These are phyloP conservation scores for Nakazawaea sp. DNA, from an alignment of 805 yeast species.

Conservation along the genomic window DNA sequence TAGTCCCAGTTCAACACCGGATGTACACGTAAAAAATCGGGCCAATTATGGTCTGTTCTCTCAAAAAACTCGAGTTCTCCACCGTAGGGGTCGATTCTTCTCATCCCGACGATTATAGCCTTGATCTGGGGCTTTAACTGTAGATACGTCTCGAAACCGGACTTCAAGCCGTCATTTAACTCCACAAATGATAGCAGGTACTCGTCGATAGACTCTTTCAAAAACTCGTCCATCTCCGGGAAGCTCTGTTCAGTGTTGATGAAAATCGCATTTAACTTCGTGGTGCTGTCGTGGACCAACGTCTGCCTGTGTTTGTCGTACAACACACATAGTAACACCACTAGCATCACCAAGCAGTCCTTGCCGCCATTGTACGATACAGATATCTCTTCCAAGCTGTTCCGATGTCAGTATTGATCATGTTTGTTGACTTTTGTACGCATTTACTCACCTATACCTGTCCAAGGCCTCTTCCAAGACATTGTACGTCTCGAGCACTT, in stretches of 20 bases:
- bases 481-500: slow-evolving; percentile 4
- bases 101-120: slow-evolving; percentile 81
- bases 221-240: slow-evolving; percentile 61
- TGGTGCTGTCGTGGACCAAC: slow-evolving; percentile 16
- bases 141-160: slow-evolving; percentile 65
- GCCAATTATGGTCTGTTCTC: slow-evolving; percentile 88
- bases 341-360: slow-evolving; percentile 86
- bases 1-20: slow-evolving; percentile 89
- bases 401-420: slow-evolving; percentile 1
- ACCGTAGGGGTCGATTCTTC: slow-evolving; percentile 86
- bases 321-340: slow-evolving; percentile 58
- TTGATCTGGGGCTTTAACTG: slow-evolving; percentile 42
- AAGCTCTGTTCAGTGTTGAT: slow-evolving; percentile 73
- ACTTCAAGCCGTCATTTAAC: slow-evolving; percentile 43
- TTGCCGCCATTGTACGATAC: slow-evolving; percentile 95
- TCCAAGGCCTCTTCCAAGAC: slow-evolving; percentile 7
- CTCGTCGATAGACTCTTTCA: slow-evolving; percentile 40
- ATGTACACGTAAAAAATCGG: slow-evolving; percentile 73
- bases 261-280: slow-evolving; percentile 54
- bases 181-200: slow-evolving; percentile 49
- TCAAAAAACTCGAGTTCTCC: slow-evolving; percentile 51
- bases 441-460: slow-evolving; percentile 10
- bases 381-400: slow-evolving; percentile 45
- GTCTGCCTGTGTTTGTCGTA: slow-evolving; percentile 16
- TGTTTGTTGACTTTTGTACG: no score